phyloP scores from a whole-genome alignment of 192 early-diverging fungal genomes.

The Chytriomyces sp. region DNA sequence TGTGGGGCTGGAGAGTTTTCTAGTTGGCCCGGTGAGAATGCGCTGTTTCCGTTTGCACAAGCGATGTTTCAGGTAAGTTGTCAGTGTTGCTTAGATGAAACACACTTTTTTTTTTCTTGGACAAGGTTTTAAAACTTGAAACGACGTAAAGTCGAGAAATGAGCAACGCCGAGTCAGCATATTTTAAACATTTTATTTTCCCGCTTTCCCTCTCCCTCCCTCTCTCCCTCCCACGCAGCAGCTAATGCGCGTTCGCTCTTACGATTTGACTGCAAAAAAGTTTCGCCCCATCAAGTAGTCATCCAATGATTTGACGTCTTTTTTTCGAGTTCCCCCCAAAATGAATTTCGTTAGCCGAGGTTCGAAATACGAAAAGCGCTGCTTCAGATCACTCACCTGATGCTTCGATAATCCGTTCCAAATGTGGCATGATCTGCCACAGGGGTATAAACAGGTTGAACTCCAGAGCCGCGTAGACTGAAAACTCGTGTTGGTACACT shows the following conservation, averaged over 20 bases:
- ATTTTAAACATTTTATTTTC: no score
- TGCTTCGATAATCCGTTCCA: slow-evolving; percentile 76
- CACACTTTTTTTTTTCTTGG: no score
- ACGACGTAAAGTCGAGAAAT: no score
- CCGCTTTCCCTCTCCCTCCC: no score
- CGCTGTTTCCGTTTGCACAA: no score
- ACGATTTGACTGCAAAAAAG: slow-evolving; percentile 10
- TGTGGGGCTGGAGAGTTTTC: not conserved
- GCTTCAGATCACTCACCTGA: slow-evolving; percentile 33
- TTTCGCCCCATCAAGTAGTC: slow-evolving; percentile 7
- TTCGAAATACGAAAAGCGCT: not conserved
- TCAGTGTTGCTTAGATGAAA: no score
- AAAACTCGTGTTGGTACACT: slow-evolving; percentile 87
- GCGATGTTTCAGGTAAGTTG: no score
- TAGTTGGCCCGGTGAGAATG: no score
- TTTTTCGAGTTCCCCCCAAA: not conserved
- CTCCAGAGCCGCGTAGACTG: slow-evolving; percentile 87
- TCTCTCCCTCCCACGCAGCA: no score
- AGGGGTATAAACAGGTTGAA: slow-evolving; percentile 88
- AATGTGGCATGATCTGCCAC: slow-evolving; percentile 91
- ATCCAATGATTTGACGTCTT: slow-evolving; percentile 1
- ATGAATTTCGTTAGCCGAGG: not conserved
- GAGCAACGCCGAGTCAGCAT: no score
- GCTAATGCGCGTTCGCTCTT: not conserved
- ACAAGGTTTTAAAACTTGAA: no score